These are phyloP conservation scores for Xerocomus brunneocitrinus DNA, from an alignment of 768 basidiomycete genomes.

Conservation along the genomic window DNA sequence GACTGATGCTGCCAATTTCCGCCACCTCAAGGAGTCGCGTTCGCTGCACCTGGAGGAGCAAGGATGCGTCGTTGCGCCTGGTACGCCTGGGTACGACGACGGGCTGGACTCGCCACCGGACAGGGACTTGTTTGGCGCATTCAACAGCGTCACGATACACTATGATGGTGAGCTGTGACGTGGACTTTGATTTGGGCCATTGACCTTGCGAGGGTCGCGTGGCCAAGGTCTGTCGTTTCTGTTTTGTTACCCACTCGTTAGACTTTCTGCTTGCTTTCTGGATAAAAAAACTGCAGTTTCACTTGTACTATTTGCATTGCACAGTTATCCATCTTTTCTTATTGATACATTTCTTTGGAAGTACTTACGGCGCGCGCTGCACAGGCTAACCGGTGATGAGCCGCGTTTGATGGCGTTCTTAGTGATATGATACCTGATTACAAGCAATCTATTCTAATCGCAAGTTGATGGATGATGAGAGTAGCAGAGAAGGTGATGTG, in stretches of 20 bases:
- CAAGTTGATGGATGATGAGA: background rate
- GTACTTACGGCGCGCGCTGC: conserved; percentile 20
- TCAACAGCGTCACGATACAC: conserved; percentile 85
- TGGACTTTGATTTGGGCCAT: conserved; percentile 4
- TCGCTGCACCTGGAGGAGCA: conserved; percentile 86
- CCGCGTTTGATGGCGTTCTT: conserved; percentile 14
- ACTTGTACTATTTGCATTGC: conserved; percentile 34
- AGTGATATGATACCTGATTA: conserved; percentile 32
- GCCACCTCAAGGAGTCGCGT: conserved; percentile 83
- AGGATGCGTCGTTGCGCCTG: conserved; percentile 32
- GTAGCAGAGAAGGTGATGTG: conserved; percentile 20
- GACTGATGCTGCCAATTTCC: conserved; percentile 84
- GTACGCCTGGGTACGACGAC: conserved; percentile 41
- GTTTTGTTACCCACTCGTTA: conserved; percentile 13
- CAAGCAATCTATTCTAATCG: conserved; percentile 29
- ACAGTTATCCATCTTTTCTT: conserved; percentile 17
- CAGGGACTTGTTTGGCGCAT: conserved; percentile 77
- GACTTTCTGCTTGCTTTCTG: conserved; percentile 22
- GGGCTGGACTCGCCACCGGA: conserved; percentile 42
- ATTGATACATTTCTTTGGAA: conserved; percentile 18
- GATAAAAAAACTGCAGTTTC: conserved; percentile 20
- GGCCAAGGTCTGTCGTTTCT: conserved; percentile 19
- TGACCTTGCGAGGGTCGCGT: conserved; percentile 2
- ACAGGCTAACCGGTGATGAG: conserved; percentile 20
- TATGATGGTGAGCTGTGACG: conserved; percentile 65